Conservation (phyloP, 805 yeast genomes). For the Saturnispora besseyi region DNA sequence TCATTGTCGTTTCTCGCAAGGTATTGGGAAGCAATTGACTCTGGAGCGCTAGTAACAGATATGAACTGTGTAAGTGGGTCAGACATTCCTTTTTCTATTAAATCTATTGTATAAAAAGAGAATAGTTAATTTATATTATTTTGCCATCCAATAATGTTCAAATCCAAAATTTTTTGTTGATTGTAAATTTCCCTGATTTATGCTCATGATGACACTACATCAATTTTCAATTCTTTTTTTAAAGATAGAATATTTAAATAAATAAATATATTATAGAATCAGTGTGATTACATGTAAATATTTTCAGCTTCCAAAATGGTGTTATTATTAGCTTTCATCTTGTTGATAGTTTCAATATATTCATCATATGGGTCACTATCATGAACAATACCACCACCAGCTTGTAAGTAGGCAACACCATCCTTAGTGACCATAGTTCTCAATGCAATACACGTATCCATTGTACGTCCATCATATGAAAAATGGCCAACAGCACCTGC, state of each 20-base stretch:
- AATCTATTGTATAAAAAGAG: background rate
- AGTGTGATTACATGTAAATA: constrained; percentile 9
- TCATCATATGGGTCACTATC: constrained; percentile 95
- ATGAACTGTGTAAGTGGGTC: constrained; percentile 12
- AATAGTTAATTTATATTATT: background rate
- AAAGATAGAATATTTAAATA: background rate
- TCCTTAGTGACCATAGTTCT: constrained; percentile 95
- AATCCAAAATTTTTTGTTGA: background rate
- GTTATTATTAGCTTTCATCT: constrained; percentile 86
- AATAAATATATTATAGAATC: background rate
- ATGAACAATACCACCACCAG: constrained; percentile 97
- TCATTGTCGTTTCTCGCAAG: constrained; percentile 26
- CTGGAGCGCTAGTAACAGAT: constrained; percentile 20
- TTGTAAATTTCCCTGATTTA: background rate
- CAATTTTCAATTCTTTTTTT: background rate
- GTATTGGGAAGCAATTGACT: constrained; percentile 31
- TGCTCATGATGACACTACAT: background rate
- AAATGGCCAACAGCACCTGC: constrained; percentile 99
- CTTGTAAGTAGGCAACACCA: constrained; percentile 86
- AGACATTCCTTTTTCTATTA: constrained; percentile 3
- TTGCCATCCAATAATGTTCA: background rate
- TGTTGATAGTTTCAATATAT: constrained; percentile 92
- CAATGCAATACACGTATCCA: constrained; percentile 97
- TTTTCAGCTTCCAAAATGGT: constrained; percentile 91
- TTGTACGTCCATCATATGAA: constrained; percentile 89